Evolutionary conservation across 371 early-diverging fungal genomes (phyloP).

Genomic region (Mucor indicus): DNA sequence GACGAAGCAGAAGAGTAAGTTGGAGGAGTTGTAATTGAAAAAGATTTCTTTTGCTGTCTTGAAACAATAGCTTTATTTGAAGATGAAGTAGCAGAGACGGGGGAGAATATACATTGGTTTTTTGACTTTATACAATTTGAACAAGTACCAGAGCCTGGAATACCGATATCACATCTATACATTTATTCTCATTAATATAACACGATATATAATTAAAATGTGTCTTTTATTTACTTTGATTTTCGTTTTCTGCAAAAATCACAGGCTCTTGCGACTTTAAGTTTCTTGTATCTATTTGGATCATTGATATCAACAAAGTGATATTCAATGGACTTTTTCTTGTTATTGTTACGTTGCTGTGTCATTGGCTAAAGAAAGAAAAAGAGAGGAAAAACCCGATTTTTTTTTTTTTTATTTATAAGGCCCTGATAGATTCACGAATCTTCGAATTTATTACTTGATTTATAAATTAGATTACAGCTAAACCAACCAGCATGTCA

Average conservation of each 20-base stretch:
- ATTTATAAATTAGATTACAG: too few species aligned
- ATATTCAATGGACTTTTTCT: conserved; percentile 27
- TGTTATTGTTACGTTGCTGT: too few species aligned
- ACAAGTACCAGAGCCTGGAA: conserved; percentile 37
- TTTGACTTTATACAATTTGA: conserved; percentile 31
- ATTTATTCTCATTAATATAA: not conserved
- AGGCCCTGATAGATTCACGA: too few species aligned
- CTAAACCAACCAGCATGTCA: too few species aligned
- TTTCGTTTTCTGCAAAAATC: conserved; percentile 43
- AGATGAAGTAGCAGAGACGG: conserved; percentile 11
- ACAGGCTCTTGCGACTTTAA: conserved; percentile 44
- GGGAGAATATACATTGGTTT: conserved; percentile 23
- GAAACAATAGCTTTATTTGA: not conserved
- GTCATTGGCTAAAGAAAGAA: too few species aligned
- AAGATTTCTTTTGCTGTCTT: too few species aligned
- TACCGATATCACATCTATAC: conserved; percentile 34
- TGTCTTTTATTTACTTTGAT: conserved; percentile 40
- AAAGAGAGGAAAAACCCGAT: too few species aligned
- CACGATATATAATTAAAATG: not conserved
- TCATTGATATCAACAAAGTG: conserved; percentile 46
- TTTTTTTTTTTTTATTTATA: too few species aligned
- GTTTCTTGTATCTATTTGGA: conserved; percentile 35
- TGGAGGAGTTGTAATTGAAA: not conserved
- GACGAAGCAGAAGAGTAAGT: not conserved
- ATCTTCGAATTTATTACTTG: too few species aligned